Conservation (phyloP, 2,329 filamentous ascomycete genomes). For the Fusarium pseudoanthophilum region DNA sequence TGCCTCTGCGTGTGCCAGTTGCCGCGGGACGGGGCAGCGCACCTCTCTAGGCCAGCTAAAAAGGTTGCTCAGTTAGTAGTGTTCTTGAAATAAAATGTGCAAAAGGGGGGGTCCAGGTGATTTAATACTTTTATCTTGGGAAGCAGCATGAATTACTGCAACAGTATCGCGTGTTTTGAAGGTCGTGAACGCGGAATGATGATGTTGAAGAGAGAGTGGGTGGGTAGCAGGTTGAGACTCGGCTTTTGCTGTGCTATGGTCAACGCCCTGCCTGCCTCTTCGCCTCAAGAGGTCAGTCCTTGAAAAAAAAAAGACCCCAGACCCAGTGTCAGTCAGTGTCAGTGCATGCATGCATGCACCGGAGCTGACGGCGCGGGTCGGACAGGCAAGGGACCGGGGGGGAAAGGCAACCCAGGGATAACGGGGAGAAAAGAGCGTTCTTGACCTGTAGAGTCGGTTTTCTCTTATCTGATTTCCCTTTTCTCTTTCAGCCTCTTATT, state of each 20-base stretch:
- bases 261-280: conserved; percentile 23
- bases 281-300: conserved; percentile 13
- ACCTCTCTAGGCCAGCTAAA: conserved; percentile 47
- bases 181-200: conserved; percentile 47
- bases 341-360: conserved; percentile 34
- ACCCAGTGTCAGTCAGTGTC: conserved; percentile 28
- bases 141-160: conserved; percentile 49
- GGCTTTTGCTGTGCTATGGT: conserved; percentile 25
- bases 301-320: conserved; percentile 18
- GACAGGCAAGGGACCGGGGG: conserved; percentile 37
- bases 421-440: conserved; percentile 6
- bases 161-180: conserved; percentile 47
- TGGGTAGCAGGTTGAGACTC: conserved; percentile 37
- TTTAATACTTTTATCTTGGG: conserved; percentile 44
- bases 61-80: conserved; percentile 29
- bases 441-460: not conserved
- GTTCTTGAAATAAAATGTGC: not conserved
- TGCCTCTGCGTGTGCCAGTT: conserved; percentile 28
- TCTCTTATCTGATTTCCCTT: not conserved
- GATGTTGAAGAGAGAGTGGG: conserved; percentile 40
- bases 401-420: conserved; percentile 7
- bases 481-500: not conserved
- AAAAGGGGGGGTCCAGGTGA: conserved; percentile 1
- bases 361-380: conserved; percentile 40
- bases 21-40: conserved; percentile 45